Evolutionary conservation across 2,329 filamentous ascomycete genomes (phyloP), one percentile per base, ranked within the genome.

Genomic region (Harringtonia aguacate): DNA sequence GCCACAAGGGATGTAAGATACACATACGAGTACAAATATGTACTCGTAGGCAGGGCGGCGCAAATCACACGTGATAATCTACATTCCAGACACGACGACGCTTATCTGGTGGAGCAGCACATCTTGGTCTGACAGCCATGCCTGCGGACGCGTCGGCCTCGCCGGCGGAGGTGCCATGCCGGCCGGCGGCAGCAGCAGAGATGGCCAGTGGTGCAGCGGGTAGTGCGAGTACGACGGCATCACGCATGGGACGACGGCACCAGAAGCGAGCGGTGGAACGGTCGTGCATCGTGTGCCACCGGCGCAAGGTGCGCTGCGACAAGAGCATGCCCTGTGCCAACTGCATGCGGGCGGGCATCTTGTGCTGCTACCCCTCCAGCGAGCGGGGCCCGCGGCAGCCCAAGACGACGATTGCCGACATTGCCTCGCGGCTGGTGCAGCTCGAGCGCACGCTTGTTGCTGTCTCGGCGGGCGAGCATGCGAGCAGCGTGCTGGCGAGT

Each of bases 251-350:
- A 12, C 20, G 18, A 10, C 45, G 34, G 15, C 38, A 14, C 17
- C 30, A 39, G 13, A 46, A 39, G 36, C 43, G 46, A 33, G 20
- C 30, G 2, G 22, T 41, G 4, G 51, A 55, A 33, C 48, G 54
- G 22, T 56, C 54, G 1, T 56, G 52, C 43, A 44, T 53, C n/a
- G 43, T 55, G 12, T 56, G 54, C 42, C 54, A 56, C 43, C 46
- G 47, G 1, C 46, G 53, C 21, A 56, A 56, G 40, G 52, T 56
- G 30, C 48, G 48, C n/a, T 56, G 53, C 44, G 53, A 56, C 47
- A 56, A 54, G 52, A 46, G 45, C 7, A 13, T 49, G 20, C 54
- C 54, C 1, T 56, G 54, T 22, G 45, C 48, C 36, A 51, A 50
- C n/a, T 54, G 53, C 44, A 45, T 44, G 13, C 48, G 52, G 4